A percentile compares a stretch with the other conserved stretches of the same genome.
Evolutionary conservation across 805 yeast species (phyloP).

Genomic region (Ogataea neopini): DNA sequence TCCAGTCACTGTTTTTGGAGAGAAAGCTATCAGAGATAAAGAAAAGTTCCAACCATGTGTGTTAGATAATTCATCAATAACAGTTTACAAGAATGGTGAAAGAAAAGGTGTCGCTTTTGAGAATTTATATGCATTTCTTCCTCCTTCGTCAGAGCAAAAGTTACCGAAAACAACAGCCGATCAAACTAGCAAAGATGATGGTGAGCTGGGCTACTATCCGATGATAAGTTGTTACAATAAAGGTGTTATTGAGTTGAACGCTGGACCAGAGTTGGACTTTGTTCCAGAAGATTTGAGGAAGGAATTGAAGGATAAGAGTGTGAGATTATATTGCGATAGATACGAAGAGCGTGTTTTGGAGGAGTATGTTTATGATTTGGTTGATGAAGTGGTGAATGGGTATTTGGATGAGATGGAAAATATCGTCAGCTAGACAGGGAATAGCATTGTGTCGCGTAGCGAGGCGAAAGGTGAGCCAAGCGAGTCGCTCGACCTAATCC

Average conservation of each 20-base stretch:
- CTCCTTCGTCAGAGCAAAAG: conserved; percentile 66
- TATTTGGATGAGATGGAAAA: conserved; percentile 42
- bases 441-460: too few species aligned
- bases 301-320: conserved; percentile 27
- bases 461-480: conserved; percentile 16
- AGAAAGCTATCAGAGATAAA: conserved; percentile 57
- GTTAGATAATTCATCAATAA: conserved; percentile 58
- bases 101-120: conserved; percentile 64
- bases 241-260: conserved; percentile 71
- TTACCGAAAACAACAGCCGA: conserved; percentile 29
- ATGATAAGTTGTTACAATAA: conserved; percentile 79
- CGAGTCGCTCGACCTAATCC: too few species aligned
- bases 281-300: conserved; percentile 40
- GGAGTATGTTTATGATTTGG: conserved; percentile 77
- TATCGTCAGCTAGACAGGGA: too few species aligned
- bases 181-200: conserved; percentile 63
- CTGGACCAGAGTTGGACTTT: conserved; percentile 62
- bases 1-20: conserved; percentile 72
- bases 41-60: conserved; percentile 48
- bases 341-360: conserved; percentile 74
- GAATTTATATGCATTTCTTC: conserved; percentile 71
- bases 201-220: conserved; percentile 87
- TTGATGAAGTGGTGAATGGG: conserved; percentile 79
- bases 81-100: conserved; percentile 77
- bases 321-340: conserved; percentile 56